Conservation (phyloP, 805 yeast species). For the Deakozyma indianensis region DNA sequence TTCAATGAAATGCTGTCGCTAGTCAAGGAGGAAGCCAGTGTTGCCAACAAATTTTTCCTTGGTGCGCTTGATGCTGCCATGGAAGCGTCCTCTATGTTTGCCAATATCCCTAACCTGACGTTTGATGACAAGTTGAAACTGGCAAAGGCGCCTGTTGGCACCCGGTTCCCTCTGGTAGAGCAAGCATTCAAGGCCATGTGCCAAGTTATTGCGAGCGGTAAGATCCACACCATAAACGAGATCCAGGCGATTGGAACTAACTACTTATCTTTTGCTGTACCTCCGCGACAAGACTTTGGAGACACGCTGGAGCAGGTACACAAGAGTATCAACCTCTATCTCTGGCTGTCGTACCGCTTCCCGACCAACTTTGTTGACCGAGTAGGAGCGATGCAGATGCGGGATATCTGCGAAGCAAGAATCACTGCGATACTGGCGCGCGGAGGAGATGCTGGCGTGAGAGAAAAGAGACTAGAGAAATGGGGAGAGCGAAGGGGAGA, state of each 20-base stretch:
- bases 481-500: too few relatives aligned
- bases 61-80: constrained; percentile 17
- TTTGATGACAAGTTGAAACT: constrained; percentile 44
- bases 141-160: constrained; percentile 48
- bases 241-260: constrained; percentile 18
- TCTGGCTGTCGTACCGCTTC: constrained; percentile 82
- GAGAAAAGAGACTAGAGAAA: too few relatives aligned
- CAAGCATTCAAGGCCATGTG: constrained; percentile 35
- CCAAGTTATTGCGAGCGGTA: constrained; percentile 38
- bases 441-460: too few relatives aligned
- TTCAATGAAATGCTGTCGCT: constrained; percentile 32
- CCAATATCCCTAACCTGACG: constrained; percentile 28
- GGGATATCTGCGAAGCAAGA: constrained; percentile 50
- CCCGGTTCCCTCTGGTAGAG: constrained; percentile 22
- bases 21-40: constrained; percentile 29
- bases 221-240: constrained; percentile 43
- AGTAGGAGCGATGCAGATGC: constrained; percentile 57
- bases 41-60: constrained; percentile 21
- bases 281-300: constrained; percentile 2
- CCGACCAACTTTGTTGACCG: constrained; percentile 69
- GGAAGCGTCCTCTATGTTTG: constrained; percentile 20
- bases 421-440: constrained; percentile 35
- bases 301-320: constrained; percentile 48
- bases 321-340: constrained; percentile 47
- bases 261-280: constrained; percentile 3